Percentiles rank a stretch among this genome's conserved stretches.
These are phyloP conservation scores for Hebeloma cylindrosporum DNA, from an alignment of 768 basidiomycete genomes.

Conservation along the genomic window DNA sequence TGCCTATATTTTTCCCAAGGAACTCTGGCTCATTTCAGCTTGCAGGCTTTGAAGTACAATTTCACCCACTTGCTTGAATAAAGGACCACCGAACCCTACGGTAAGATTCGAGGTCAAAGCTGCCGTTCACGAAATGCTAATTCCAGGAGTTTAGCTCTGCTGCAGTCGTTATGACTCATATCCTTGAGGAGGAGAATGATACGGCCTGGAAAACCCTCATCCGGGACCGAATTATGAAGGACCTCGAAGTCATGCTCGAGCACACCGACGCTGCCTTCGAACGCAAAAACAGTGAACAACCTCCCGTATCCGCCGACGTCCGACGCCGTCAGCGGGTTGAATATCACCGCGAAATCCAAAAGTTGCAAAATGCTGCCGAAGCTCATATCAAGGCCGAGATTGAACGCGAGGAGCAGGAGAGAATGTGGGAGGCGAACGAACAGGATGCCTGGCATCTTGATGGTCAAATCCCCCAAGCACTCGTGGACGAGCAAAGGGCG, in stretches of 20 bases:
- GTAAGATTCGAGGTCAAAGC: no score
- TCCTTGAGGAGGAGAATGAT: slow-evolving; percentile 9
- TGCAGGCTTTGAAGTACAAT: slow-evolving; percentile 2
- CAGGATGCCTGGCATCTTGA: slow-evolving; percentile 8
- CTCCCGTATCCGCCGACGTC: slow-evolving; percentile 10
- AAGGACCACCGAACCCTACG: no score
- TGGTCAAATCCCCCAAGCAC: slow-evolving; percentile 14
- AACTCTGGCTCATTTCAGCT: no score
- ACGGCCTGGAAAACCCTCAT: slow-evolving; percentile 22
- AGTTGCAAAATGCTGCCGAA: slow-evolving; percentile 22
- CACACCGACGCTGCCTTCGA: slow-evolving; percentile 23
- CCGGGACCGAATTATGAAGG: slow-evolving; percentile 25
- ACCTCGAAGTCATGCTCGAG: slow-evolving; percentile 23
- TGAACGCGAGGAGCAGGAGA: slow-evolving; percentile 20
- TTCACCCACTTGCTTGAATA: no score
- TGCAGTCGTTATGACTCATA: slow-evolving; percentile 5
- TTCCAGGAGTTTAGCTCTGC: no score
- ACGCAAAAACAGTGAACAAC: slow-evolving; percentile 15
- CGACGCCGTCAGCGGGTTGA: slow-evolving; percentile 23
- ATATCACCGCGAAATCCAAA: slow-evolving; percentile 20
- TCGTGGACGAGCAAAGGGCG: slow-evolving; percentile 25
- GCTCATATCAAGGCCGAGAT: slow-evolving; percentile 24
- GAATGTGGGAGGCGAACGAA: slow-evolving; percentile 11
- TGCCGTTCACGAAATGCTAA: no score
- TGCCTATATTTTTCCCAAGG: no score